Evolutionary conservation across 1,284 basidiomycete genomes (phyloP).

Genomic region (Pseudozyma sp.): DNA sequence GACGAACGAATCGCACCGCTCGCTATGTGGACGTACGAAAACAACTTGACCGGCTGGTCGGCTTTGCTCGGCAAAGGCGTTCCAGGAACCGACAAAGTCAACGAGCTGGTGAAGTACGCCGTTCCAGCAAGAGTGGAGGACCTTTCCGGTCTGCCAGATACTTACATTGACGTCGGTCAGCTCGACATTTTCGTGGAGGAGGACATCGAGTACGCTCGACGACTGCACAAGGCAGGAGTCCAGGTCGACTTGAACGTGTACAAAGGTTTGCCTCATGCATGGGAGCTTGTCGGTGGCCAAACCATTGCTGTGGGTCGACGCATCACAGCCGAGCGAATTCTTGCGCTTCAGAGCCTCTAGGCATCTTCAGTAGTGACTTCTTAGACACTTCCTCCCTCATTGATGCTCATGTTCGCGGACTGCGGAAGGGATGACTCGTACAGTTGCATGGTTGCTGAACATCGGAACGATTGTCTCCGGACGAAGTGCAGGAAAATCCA

Average conservation of each 20-base stretch:
- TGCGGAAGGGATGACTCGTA: too few relatives aligned
- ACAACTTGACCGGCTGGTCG: constrained; percentile 29
- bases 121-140: constrained; percentile 25
- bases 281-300: constrained; percentile 21
- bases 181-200: constrained; percentile 38
- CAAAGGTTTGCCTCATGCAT: constrained; percentile 32
- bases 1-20: constrained; percentile 17
- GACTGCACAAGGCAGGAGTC: constrained; percentile 29
- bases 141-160: constrained; percentile 20
- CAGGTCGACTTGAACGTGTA: constrained; percentile 29
- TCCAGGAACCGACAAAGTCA: constrained; percentile 15
- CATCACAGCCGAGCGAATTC: constrained; percentile 15
- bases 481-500: too few relatives aligned
- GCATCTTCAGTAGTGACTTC: neutral
- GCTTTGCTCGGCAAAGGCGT: constrained; percentile 23
- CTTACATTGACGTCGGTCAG: constrained; percentile 37
- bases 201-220: constrained; percentile 16
- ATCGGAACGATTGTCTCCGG: too few relatives aligned
- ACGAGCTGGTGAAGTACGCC: constrained; percentile 23
- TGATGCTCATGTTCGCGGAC: too few relatives aligned
- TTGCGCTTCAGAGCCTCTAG: constrained; percentile 21
- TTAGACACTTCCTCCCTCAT: too few relatives aligned
- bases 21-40: constrained; percentile 23
- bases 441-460: too few relatives aligned
- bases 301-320: constrained; percentile 7